Percentiles rank a stretch among this genome's conserved stretches.
Conservation (phyloP, 768 basidiomycete genomes). For the Tulasnella sp. region DNA sequence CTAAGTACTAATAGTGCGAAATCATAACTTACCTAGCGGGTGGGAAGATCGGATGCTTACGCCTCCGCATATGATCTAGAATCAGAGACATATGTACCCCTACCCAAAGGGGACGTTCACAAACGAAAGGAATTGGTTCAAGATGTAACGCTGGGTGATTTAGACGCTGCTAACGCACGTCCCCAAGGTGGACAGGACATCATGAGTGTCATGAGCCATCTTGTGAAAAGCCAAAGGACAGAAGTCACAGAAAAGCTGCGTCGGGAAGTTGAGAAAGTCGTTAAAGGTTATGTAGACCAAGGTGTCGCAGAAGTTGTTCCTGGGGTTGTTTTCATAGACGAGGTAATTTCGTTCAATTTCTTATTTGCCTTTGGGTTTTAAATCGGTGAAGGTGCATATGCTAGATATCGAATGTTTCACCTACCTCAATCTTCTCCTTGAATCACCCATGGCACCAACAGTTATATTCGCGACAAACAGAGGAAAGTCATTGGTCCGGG, state of each 20-base stretch:
- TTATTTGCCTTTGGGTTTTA: background rate
- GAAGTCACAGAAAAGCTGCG: constrained; percentile 96
- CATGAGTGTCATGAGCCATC: constrained; percentile 87
- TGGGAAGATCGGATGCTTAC: constrained; percentile 93
- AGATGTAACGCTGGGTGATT: constrained; percentile 86
- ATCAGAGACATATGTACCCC: constrained; percentile 94
- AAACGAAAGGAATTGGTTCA: constrained; percentile 93
- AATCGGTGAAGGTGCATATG: constrained; percentile 75
- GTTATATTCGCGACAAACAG: constrained; percentile 96
- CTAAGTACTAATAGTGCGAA: background rate
- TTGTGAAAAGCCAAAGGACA: constrained; percentile 86
- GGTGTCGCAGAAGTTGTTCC: constrained; percentile 97
- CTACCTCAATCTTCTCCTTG: constrained; percentile 88
- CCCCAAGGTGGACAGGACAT: constrained; percentile 90
- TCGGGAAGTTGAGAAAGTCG: constrained; percentile 92
- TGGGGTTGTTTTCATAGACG: constrained; percentile 96
- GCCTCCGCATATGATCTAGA: constrained; percentile 96
- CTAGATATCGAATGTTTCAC: constrained; percentile 99
- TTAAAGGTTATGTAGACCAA: constrained; percentile 94
- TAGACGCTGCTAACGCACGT: constrained; percentile 92
- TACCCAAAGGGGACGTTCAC: constrained; percentile 94
- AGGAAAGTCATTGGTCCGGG: constrained; percentile 82
- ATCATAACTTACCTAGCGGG: constrained; percentile 42
- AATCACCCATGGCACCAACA: constrained; percentile 93
- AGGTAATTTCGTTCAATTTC: constrained; percentile 41